phyloP scores from a whole-genome alignment of 352 stramenopile species.

The Globisporangium cystogenes region DNA sequence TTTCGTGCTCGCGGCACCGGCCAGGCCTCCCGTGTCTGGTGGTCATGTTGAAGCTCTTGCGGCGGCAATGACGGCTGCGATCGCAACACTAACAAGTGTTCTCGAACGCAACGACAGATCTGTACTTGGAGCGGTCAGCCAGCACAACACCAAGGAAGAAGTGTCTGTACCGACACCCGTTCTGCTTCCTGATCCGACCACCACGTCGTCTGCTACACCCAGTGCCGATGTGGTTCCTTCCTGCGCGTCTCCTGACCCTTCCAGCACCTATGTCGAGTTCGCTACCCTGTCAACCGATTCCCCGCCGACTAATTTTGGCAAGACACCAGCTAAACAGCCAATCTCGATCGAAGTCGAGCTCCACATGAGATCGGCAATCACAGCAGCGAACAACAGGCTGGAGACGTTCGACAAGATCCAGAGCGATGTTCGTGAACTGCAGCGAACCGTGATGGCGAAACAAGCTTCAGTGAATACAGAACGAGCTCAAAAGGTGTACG shows the following conservation, averaged over 20 bases:
- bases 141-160: not conserved
- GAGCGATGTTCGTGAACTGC: not conserved
- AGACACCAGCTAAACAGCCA: not conserved
- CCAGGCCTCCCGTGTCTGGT: no score
- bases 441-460: not conserved
- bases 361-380: not conserved
- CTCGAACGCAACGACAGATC: not conserved
- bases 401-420: not conserved
- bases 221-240: no score
- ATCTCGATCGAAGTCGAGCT: not conserved
- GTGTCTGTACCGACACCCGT: not conserved
- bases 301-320: not conserved
- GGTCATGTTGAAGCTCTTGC: not conserved
- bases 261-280: no score
- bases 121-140: not conserved
- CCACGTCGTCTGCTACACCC: no score
- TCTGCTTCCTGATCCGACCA: not conserved
- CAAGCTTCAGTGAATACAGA: not conserved
- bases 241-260: no score
- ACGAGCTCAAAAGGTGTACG: no score
- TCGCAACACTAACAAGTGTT: not conserved
- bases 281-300: not conserved
- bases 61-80: not conserved
- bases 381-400: not conserved
- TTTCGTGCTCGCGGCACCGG: no score